Conservation (phyloP, 306 rosid genomes). For the Fragaria iinumae region DNA sequence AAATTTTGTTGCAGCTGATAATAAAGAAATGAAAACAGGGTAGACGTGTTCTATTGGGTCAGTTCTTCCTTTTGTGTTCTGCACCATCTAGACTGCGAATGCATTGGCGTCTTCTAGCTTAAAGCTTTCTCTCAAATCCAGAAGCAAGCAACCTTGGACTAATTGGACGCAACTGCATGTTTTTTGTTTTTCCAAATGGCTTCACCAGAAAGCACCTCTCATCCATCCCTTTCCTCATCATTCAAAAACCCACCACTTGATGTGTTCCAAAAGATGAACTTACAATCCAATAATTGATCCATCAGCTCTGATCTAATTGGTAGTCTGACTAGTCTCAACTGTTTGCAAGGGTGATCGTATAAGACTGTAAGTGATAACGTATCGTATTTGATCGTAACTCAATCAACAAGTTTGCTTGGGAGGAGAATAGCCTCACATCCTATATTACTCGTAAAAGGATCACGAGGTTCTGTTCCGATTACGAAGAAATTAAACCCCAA, state of each 20-base stretch:
- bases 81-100: not conserved
- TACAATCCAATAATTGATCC: not conserved
- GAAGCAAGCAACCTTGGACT: slow-evolving; percentile 20
- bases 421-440: too few species aligned
- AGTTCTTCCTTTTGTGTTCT: not conserved
- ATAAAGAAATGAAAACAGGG: not conserved
- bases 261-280: not conserved
- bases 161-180: not conserved
- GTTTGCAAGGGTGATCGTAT: not conserved
- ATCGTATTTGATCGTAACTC: not conserved
- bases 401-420: not conserved
- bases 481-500: too few species aligned
- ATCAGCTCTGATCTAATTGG: not conserved
- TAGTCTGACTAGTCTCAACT: not conserved
- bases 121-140: not conserved
- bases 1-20: too few species aligned
- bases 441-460: too few species aligned
- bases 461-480: too few species aligned
- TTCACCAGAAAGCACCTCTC: not conserved
- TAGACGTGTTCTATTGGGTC: slow-evolving; percentile 21
- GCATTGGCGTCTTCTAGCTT: slow-evolving; percentile 17
- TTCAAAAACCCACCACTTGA: not conserved
- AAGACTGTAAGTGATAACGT: not conserved
- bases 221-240: not conserved
- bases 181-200: not conserved